Evolutionary conservation across 164 flowering plant species (phyloP), one percentile per base, ranked within the genome.

Genomic region (Paratinospora sagittata): DNA sequence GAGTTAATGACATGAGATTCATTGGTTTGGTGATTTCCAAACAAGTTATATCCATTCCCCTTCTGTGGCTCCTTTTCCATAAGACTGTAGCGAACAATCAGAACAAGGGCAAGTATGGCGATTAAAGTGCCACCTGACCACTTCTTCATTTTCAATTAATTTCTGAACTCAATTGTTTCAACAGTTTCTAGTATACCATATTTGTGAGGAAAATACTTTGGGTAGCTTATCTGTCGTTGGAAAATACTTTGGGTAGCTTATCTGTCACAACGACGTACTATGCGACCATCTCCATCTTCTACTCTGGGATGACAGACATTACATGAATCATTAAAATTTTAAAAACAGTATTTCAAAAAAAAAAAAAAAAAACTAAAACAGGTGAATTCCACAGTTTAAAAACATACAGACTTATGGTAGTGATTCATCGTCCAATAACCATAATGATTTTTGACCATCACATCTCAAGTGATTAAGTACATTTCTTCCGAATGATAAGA

Each of bases 51-150:
- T 0, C 85, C 81, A 23, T 91, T 80, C 47, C 84, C 87, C 82
- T 86, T 85, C 47, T 66, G 72, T 7, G 85, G 78, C 27, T 72
- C 74, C 47, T 73, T 76, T 73, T 71, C 83, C 27, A 80, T 77
- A 34, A 82, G 72, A 73, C 82, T 78, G 74, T 90, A 90, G 21
- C 91, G 75, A 21, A 90, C 37, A 62, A 88, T 13, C 79, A 93
- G 75, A 67, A 91, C 74, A n/a, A 80, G 30, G 74, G 85, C 86
- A 69, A 93, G 85, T 34, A 74, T 78, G 57, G 83, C 0, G 62
- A 90, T 85, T 16, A 88, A 60, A 70, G 80, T 41, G 8, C 95
- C 91, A 16, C 96, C 96, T 6, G 81, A 80, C 93, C 97, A 87
- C 73, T 89, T 93, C 87, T 83, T 93, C 96, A 89, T 89, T 68